Conservation (phyloP, 2,329 filamentous ascomycete species). For the Metarhizium robertsii region DNA sequence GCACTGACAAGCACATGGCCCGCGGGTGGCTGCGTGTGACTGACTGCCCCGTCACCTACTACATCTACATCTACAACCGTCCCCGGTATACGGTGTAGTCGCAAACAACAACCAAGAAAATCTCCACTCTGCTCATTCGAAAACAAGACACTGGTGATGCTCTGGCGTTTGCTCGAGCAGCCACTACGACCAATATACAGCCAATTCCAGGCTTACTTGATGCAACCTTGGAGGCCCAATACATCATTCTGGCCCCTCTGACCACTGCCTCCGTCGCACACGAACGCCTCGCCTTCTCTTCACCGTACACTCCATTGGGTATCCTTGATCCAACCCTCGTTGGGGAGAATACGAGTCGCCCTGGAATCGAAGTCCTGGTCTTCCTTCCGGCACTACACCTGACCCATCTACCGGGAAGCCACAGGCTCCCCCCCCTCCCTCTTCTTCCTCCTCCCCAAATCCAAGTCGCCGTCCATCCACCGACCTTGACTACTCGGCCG, state of each 20-base stretch:
- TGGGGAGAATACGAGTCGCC: slow-evolving; percentile 22
- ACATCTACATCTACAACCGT: not conserved
- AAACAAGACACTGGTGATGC: slow-evolving; percentile 1
- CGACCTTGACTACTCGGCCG: not conserved
- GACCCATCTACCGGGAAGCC: slow-evolving; percentile 15
- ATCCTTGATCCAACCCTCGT: slow-evolving; percentile 7
- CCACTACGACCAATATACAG: slow-evolving; percentile 2
- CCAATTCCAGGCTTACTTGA: not conserved
- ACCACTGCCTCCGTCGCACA: slow-evolving; percentile 15
- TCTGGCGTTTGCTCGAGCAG: slow-evolving; percentile 1
- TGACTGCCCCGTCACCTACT: not conserved
- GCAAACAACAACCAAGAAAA: slow-evolving; percentile 3
- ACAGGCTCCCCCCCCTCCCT: slow-evolving; percentile 4
- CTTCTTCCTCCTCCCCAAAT: not conserved
- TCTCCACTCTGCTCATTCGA: slow-evolving; percentile 3
- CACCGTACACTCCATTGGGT: slow-evolving; percentile 16
- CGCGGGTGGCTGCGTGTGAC: slow-evolving; percentile 15
- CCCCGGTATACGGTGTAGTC: not conserved
- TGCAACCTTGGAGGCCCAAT: slow-evolving; percentile 6
- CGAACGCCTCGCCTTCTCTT: slow-evolving; percentile 11
- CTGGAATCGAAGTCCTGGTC: not conserved
- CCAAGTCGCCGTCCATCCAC: not conserved
- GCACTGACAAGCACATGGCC: slow-evolving; percentile 11
- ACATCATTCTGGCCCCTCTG: slow-evolving; percentile 6
- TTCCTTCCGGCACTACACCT: slow-evolving; percentile 12